Conservation (phyloP, 768 basidiomycete genomes). For the Saitozyma podzolica region DNA sequence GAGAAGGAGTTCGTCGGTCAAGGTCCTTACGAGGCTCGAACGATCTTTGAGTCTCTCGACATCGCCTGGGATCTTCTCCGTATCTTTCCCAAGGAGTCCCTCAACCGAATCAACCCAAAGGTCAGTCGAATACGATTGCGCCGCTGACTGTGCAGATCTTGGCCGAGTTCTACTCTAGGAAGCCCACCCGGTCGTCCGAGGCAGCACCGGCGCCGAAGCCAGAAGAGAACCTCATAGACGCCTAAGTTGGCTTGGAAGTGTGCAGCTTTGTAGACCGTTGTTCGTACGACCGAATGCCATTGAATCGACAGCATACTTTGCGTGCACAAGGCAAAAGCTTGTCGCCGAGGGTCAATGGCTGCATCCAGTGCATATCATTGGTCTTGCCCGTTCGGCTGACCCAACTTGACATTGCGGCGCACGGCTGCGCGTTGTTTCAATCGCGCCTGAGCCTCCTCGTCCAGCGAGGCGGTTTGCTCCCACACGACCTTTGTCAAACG, state of each 20-base stretch:
- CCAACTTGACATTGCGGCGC: too few relatives aligned
- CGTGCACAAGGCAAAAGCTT: too few relatives aligned
- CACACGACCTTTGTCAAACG: slow-evolving; percentile 28
- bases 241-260: slow-evolving; percentile 14
- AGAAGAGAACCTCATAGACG: slow-evolving; percentile 47
- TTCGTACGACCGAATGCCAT: too few relatives aligned
- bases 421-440: not conserved
- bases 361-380: too few relatives aligned
- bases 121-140: slow-evolving; percentile 28
- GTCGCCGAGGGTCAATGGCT: too few relatives aligned
- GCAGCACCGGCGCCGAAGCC: slow-evolving; percentile 30
- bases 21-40: slow-evolving; percentile 92
- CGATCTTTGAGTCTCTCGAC: slow-evolving; percentile 95
- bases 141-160: slow-evolving; percentile 62
- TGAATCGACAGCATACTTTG: too few relatives aligned
- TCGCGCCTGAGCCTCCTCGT: slow-evolving; percentile 21
- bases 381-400: too few relatives aligned
- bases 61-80: slow-evolving; percentile 94
- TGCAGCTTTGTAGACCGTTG: too few relatives aligned
- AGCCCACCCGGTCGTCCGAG: slow-evolving; percentile 50
- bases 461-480: slow-evolving; percentile 29
- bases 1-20: slow-evolving; percentile 97
- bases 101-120: slow-evolving; percentile 97
- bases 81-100: slow-evolving; percentile 97
- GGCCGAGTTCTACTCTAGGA: slow-evolving; percentile 86